Conservation (phyloP, 2,329 filamentous ascomycete species). For the Sclerotinia spermophila region DNA sequence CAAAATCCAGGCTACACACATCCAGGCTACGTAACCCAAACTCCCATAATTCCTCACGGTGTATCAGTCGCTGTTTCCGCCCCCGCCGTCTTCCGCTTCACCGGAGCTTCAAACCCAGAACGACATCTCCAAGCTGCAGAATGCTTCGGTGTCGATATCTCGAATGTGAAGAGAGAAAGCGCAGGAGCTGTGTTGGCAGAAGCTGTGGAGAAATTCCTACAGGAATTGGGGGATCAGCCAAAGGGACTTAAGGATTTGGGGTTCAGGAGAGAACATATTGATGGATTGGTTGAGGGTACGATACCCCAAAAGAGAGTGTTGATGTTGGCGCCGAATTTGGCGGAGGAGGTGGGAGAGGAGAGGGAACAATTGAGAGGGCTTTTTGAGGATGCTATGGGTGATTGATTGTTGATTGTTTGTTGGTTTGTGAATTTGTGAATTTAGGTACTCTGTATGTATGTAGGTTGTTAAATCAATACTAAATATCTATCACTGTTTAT, state of each 20-base stretch:
- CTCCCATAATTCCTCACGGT: slow-evolving; percentile 88
- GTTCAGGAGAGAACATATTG: slow-evolving; percentile 71
- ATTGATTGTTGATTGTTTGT: not conserved
- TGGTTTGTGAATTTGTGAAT: not conserved
- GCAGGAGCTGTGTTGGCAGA: slow-evolving; percentile 86
- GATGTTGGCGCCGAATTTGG: slow-evolving; percentile 83
- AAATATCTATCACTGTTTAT: too few relatives aligned
- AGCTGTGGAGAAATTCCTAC: slow-evolving; percentile 76
- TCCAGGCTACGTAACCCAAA: slow-evolving; percentile 72
- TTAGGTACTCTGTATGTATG: not conserved
- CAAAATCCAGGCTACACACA: slow-evolving; percentile 93
- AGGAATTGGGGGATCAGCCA: slow-evolving; percentile 84
- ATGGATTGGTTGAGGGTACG: slow-evolving; percentile 86
- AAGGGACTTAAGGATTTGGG: slow-evolving; percentile 79
- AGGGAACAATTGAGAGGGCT: slow-evolving; percentile 66
- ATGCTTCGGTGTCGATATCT: slow-evolving; percentile 84
- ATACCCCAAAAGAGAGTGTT: slow-evolving; percentile 87
- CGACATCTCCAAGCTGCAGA: slow-evolving; percentile 87
- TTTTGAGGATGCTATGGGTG: slow-evolving; percentile 59
- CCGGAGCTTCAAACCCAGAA: slow-evolving; percentile 84
- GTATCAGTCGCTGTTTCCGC: slow-evolving; percentile 93
- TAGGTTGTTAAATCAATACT: too few relatives aligned
- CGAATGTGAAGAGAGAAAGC: slow-evolving; percentile 80
- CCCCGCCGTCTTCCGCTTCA: slow-evolving; percentile 92
- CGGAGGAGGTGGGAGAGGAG: slow-evolving; percentile 64